Evolutionary conservation across 108 stramenopile species (phyloP), one percentile per base, ranked within the genome.

Genomic region (Mayamaea pseudoterrestris): DNA sequence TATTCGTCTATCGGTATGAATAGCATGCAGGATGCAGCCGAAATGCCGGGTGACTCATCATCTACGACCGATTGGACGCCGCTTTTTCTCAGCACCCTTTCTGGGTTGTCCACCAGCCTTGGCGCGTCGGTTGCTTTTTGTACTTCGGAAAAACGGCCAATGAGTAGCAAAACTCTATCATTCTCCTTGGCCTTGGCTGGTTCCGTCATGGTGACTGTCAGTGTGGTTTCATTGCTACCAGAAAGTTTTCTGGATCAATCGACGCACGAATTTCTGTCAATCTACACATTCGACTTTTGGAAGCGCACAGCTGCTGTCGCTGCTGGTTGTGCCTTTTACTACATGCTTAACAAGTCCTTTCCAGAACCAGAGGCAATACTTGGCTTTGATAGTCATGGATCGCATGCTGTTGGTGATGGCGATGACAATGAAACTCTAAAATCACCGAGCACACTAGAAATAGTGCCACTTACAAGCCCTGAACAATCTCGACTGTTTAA

Each of bases 91-190:
- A 73, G 74, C 2, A 63, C 55, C 34, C 44, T 85, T 5, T 78
- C 83, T 39, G 83, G 83, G 16, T 61, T 67, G 30, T 70, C 68
- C 9, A 87, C 84, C 2, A 79, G 79, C 55, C 40, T 81, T 5
- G 84, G 84, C 7, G 84, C 84, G 0, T 65, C 73, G 1, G 58
- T 78, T 20, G 80, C 80, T 0, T 87, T 87, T 57, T 74, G 62
- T 32, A 61, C 67, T 40, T 58, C 68, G 5, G 37, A 41, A 5
- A 58, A 43, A 58, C n/a, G 55, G 32, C 17, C 32, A 22, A 57
- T 55, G 14, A 43, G 56, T 28, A 57, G 53, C 20, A 61, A 56
- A 2, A 62, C 61, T 18, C 64, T 85, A 71, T 30, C 67, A 18
- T 85, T 85, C 65, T 65, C 71, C 0, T 44, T 78, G 7, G 59